Conservation (phyloP, 768 basidiomycete species). For the Filobasidium floriforme region DNA sequence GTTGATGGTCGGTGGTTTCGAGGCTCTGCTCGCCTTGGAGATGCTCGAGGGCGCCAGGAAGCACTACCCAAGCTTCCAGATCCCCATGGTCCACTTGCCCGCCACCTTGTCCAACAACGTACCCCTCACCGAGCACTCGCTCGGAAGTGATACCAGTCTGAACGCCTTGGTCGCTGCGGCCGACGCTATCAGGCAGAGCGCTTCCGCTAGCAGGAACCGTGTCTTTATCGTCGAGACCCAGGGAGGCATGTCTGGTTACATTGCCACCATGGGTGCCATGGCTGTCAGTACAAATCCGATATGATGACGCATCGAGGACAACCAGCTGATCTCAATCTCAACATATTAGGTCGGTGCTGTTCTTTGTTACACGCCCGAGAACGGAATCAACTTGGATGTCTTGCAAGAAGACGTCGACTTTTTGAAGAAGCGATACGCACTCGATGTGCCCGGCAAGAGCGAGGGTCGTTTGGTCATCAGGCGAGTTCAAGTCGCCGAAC, state of each 20-base stretch:
- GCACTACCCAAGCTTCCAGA: conserved; percentile 82
- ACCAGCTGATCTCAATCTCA: neutral
- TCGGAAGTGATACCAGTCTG: conserved; percentile 94
- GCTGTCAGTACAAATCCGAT: conserved; percentile 62
- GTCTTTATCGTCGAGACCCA: conserved; percentile 98
- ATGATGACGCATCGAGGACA: neutral
- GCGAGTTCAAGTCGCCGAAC: conserved; percentile 49
- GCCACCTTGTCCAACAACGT: conserved; percentile 98
- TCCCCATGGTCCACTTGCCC: conserved; percentile 91
- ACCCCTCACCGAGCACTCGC: conserved; percentile 88
- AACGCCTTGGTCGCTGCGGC: conserved; percentile 96
- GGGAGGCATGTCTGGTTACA: conserved; percentile 91
- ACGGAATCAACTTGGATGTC: conserved; percentile 72
- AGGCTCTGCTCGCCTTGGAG: conserved; percentile 74
- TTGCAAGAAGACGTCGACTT: conserved; percentile 78
- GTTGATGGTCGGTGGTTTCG: conserved; percentile 90
- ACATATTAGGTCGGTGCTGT: conserved; percentile 69
- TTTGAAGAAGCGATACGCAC: conserved; percentile 71
- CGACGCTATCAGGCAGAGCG: conserved; percentile 97
- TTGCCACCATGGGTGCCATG: conserved; percentile 89
- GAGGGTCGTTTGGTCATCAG: conserved; percentile 90
- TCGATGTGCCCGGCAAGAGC: conserved; percentile 79
- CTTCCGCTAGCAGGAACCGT: conserved; percentile 86
- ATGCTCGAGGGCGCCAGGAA: conserved; percentile 71
- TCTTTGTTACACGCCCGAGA: conserved; percentile 88